Base-by-base conservation (phyloP, 352 stramenopile genomes). In the Pythium apleroticum region DNA sequence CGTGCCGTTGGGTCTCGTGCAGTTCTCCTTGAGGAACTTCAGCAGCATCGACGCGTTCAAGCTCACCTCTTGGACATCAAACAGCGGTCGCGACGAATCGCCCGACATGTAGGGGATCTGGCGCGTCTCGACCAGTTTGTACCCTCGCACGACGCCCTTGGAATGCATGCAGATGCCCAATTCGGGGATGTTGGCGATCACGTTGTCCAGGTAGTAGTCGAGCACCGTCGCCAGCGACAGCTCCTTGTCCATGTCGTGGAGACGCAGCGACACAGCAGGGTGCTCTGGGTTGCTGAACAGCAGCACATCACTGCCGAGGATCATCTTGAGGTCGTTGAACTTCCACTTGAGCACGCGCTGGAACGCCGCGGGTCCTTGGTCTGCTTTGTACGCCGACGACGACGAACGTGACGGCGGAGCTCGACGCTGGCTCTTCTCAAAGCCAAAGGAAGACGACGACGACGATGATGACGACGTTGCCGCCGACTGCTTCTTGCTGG, bases 161-260 rank as follows among this genome's bases (percentile, higher is more conserved):
- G 87, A 93, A 53, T 95, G 87, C 84, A 95, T 90, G 31, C 87
- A 95, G 53, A 95, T 89, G 2, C 84, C 87, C 15, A 95, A 66
- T 58, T 95, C 87, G 0, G 87, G 87, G 58, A 95, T 93, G 52
- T 95, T 95, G 0, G 83, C 84, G 50, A 95, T 94, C 48, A 95
- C 85, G 53, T 95, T 95, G 65, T 95, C 87, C 31, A 95, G 57
- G 46, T 95, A 95, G 60, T 94, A 95, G 69, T 95, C 87, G 1
- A 95, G 75, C 24, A 93, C 81, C 1, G 83, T 95, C 19, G 74
- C 86, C 4, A 94, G 71, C 28, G 84, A 93, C n/a, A 95, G 57
- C 35, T 95, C 84, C 20, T 90, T 83, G 60, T 95, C 84, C 76
- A 93, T 90, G 58, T 95, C 87, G 55, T 95, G 87, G 12, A 95